Percentiles rank a stretch among this genome's conserved stretches.
Evolutionary conservation across 2,329 filamentous ascomycete genomes (phyloP).

Genomic region (Botrytis galanthina): DNA sequence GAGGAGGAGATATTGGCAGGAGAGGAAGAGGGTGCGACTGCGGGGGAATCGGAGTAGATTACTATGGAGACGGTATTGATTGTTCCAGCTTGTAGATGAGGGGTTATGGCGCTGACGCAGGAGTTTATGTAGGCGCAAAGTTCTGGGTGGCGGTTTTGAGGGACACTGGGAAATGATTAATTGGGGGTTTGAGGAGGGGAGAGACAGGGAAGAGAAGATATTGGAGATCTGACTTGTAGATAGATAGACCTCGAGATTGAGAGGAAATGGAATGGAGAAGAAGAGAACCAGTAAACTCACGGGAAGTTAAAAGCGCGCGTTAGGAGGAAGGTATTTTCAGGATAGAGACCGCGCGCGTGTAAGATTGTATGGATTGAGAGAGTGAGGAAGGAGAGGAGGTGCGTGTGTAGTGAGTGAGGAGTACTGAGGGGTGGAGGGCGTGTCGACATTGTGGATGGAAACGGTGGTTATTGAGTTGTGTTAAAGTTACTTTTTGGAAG

Average conservation of each 20-base stretch:
- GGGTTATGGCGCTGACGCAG: constrained; percentile 9
- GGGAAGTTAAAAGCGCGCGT: constrained; percentile 68
- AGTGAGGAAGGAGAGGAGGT: constrained; percentile 65
- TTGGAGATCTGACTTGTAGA: background rate
- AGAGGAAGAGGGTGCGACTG: background rate
- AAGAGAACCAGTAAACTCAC: background rate
- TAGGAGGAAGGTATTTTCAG: constrained; percentile 61
- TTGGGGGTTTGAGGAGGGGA: background rate
- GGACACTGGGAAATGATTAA: constrained; percentile 42
- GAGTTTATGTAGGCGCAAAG: constrained; percentile 49
- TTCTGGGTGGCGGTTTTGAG: constrained; percentile 66
- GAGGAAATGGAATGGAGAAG: background rate
- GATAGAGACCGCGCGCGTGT: constrained; percentile 65
- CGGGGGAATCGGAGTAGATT: constrained; percentile 30
- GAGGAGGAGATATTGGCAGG: background rate
- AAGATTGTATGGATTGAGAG: constrained; percentile 70
- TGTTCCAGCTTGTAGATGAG: constrained; percentile 1
- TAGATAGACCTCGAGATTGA: background rate
- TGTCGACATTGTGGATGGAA: constrained; percentile 21
- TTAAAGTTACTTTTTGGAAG: too few relatives aligned
- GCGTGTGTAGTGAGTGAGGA: constrained; percentile 46
- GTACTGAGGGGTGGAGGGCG: constrained; percentile 10
- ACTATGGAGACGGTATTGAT: constrained; percentile 37
- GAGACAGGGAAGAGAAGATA: background rate
- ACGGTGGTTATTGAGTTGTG: background rate